Conservation (phyloP, 2,329 filamentous ascomycete genomes). For the Colletotrichum liriopes region DNA sequence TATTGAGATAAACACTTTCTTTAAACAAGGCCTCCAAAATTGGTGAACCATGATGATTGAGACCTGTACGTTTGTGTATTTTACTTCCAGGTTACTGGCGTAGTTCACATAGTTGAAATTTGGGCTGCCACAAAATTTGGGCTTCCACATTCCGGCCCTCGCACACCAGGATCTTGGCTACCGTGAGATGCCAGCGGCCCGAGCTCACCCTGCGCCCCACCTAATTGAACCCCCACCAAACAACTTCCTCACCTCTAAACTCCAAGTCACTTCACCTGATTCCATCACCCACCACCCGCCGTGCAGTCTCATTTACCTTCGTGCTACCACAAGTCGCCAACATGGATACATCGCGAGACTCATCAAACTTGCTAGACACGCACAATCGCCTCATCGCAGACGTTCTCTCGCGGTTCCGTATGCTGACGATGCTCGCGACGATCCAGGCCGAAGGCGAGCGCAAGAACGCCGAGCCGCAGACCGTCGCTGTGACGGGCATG, state of each 20-base stretch:
- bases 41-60: too few species aligned
- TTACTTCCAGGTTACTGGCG: too few species aligned
- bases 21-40: too few species aligned
- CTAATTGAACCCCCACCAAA: not conserved
- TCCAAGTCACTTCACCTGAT: not conserved
- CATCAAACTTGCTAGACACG: slow-evolving; percentile 51
- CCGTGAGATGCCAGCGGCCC: not conserved
- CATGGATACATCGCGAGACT: slow-evolving; percentile 40
- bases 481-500: slow-evolving; percentile 60
- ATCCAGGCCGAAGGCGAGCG: slow-evolving; percentile 58
- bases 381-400: slow-evolving; percentile 63
- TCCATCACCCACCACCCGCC: not conserved
- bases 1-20: too few species aligned
- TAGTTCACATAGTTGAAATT: too few species aligned
- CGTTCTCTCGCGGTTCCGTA: slow-evolving; percentile 61
- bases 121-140: too few species aligned
- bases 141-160: not conserved
- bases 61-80: too few species aligned
- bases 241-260: slow-evolving; percentile 9
- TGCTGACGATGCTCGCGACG: slow-evolving; percentile 61
- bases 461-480: slow-evolving; percentile 56
- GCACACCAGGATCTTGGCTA: not conserved
- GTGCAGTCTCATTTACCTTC: not conserved
- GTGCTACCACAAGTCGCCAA: not conserved
- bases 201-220: slow-evolving; percentile 23